Percentiles rank a stretch among this genome's conserved stretches.
Evolutionary conservation across 2,329 filamentous ascomycete species (phyloP).

Genomic region (Claviceps arundinis): DNA sequence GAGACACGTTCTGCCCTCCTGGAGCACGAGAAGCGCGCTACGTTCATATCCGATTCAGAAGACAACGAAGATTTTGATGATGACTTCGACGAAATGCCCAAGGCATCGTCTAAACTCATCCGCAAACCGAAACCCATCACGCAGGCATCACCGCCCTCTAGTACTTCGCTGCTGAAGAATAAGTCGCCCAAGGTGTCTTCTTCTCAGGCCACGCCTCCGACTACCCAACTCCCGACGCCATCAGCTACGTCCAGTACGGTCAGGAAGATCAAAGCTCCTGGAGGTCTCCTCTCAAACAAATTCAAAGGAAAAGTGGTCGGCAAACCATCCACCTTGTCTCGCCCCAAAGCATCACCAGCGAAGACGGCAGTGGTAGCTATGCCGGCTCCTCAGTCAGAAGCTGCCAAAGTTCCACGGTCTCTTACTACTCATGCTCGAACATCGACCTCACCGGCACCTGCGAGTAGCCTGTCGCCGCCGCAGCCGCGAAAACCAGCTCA

Average conservation of each 20-base stretch:
- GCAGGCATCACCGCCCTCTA: background rate
- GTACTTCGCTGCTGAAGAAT: background rate
- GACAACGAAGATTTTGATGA: conserved; percentile 13
- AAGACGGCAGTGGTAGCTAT: background rate
- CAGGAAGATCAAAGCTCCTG: background rate
- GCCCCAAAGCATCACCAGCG: background rate
- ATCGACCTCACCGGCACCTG: background rate
- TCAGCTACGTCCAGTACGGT: background rate
- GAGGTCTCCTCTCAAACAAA: conserved; percentile 7
- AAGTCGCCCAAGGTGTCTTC: background rate
- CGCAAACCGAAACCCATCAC: conserved; percentile 8
- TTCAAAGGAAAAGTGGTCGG: conserved; percentile 1
- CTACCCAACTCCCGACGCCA: background rate
- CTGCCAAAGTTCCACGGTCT: background rate
- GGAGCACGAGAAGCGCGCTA: conserved; percentile 22
- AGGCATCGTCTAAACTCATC: background rate
- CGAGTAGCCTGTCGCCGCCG: too few relatives aligned
- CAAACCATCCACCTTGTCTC: background rate
- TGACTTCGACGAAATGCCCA: background rate
- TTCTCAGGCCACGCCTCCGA: background rate
- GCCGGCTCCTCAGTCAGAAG: background rate
- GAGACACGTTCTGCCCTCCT: conserved; percentile 12
- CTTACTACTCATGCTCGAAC: background rate
- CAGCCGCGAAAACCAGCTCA: background rate
- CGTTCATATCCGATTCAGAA: conserved; percentile 28